Percentiles rank a stretch among this genome's conserved stretches.
Evolutionary conservation across 164 flowering plant species (phyloP).

Genomic region (Vitis riparia): DNA sequence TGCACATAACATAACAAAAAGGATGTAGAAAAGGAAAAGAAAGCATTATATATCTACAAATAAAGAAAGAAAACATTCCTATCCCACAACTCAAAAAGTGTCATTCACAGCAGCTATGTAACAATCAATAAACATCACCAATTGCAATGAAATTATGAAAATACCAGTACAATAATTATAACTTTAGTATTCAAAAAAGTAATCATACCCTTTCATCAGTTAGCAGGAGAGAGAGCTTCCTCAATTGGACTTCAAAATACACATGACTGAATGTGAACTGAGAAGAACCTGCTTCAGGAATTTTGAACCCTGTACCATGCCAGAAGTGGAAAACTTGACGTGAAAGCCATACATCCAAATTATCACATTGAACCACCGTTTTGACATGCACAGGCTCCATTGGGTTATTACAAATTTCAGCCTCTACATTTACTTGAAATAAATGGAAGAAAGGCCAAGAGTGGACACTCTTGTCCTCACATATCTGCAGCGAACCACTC

Average conservation of each 20-base stretch:
- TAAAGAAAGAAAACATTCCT: too few relatives aligned
- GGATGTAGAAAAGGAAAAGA: too few relatives aligned
- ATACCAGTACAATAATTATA: neutral
- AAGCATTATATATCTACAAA: too few relatives aligned
- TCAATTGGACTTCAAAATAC: constrained; percentile 38
- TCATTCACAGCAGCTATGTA: neutral
- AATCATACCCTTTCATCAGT: constrained; percentile 85
- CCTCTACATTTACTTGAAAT: constrained; percentile 36
- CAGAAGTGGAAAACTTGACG: constrained; percentile 62
- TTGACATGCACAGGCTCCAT: constrained; percentile 22
- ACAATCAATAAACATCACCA: neutral
- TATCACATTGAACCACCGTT: constrained; percentile 40
- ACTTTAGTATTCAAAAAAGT: neutral
- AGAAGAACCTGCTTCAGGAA: constrained; percentile 42
- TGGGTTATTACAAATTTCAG: constrained; percentile 30
- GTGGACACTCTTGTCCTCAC: constrained; percentile 27
- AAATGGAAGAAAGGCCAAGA: constrained; percentile 70
- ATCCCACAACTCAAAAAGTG: neutral
- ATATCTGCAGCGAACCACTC: constrained; percentile 37
- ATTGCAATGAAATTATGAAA: neutral
- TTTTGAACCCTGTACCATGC: constrained; percentile 31
- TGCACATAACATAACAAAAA: too few relatives aligned
- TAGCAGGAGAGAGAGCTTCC: constrained; percentile 67
- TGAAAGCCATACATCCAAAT: constrained; percentile 63
- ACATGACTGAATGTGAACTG: constrained; percentile 22